These are phyloP conservation scores for Pulveroboletus sp. DNA, from an alignment of 768 basidiomycete genomes.

Conservation along the genomic window DNA sequence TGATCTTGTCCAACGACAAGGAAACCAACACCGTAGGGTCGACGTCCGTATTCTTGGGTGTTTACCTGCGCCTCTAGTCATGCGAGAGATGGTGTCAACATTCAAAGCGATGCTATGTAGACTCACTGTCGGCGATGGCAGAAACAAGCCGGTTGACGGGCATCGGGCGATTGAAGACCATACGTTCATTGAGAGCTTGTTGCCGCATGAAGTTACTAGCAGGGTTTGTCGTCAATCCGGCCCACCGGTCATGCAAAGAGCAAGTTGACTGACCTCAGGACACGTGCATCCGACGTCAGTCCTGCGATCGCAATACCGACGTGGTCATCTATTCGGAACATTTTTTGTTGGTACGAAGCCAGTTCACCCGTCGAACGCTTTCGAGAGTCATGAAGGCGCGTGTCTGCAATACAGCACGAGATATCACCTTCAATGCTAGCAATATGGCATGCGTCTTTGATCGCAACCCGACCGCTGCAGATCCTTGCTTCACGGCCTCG, in stretches of 20 bases:
- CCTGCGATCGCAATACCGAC: slow-evolving; percentile 99
- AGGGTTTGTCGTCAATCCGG: slow-evolving; percentile 1
- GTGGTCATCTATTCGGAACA: slow-evolving; percentile 99
- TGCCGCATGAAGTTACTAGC: slow-evolving; percentile 98
- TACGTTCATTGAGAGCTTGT: slow-evolving; percentile 91
- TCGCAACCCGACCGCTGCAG: slow-evolving; percentile 94
- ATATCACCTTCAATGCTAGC: slow-evolving; percentile 81
- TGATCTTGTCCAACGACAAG: slow-evolving; percentile 95
- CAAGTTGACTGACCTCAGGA: slow-evolving; percentile 61
- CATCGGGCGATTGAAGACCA: slow-evolving; percentile 93
- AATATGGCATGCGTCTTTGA: slow-evolving; percentile 94
- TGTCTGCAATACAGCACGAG: background rate
- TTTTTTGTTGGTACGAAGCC: slow-evolving; percentile 99
- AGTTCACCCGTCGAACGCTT: slow-evolving; percentile 97
- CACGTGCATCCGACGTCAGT: slow-evolving; percentile 96
- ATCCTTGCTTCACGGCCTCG: slow-evolving; percentile 99
- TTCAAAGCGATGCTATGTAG: background rate
- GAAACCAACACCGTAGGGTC: slow-evolving; percentile 98
- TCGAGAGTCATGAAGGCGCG: slow-evolving; percentile 4
- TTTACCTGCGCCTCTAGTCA: slow-evolving; percentile 91
- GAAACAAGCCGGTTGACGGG: slow-evolving; percentile 93
- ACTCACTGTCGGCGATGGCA: slow-evolving; percentile 91
- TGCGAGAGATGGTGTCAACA: background rate
- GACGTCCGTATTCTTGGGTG: slow-evolving; percentile 95
- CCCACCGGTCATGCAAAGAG: background rate